Percentiles rank a stretch among this genome's conserved stretches.
Evolutionary conservation across 306 rosid species (phyloP).

Genomic region (Chamaecrista fasciculata): DNA sequence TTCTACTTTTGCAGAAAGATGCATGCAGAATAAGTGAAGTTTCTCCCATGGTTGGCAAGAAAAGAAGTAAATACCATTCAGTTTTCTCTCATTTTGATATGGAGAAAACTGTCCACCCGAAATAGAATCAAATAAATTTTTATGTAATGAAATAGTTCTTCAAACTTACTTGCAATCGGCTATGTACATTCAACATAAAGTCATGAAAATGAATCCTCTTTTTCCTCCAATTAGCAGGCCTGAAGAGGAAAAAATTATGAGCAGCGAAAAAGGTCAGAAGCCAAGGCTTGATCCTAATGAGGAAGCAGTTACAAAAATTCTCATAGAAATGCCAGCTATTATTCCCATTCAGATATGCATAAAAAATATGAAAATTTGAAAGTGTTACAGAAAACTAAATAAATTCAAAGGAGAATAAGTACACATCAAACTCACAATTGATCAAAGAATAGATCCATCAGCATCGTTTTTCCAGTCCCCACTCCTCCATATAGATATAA

Average conservation of each 20-base stretch:
- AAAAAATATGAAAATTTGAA: slow-evolving; percentile 18
- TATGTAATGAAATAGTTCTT: slow-evolving; percentile 6
- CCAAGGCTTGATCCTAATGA: slow-evolving; percentile 25
- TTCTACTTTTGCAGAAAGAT: not conserved
- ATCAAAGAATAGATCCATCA: slow-evolving; percentile 91
- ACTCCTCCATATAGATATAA: slow-evolving; percentile 96
- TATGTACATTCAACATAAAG: slow-evolving; percentile 91
- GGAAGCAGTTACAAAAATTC: slow-evolving; percentile 22
- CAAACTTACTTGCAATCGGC: slow-evolving; percentile 78
- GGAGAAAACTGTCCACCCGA: slow-evolving; percentile 3
- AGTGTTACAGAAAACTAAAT: slow-evolving; percentile 4
- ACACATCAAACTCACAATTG: slow-evolving; percentile 72
- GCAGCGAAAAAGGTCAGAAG: not conserved
- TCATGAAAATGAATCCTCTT: slow-evolving; percentile 98
- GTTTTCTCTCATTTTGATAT: not conserved
- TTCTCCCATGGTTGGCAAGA: not conserved
- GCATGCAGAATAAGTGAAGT: slow-evolving; percentile 5
- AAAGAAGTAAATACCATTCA: slow-evolving; percentile 14
- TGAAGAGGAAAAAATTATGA: slow-evolving; percentile 35
- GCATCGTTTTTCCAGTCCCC: slow-evolving; percentile 98
- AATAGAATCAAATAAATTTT: slow-evolving; percentile 4
- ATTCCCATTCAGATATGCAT: slow-evolving; percentile 1
- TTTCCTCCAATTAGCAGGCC: slow-evolving; percentile 82
- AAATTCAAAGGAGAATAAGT: slow-evolving; percentile 2
- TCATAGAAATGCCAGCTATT: slow-evolving; percentile 14